Evolutionary conservation across 352 stramenopile genomes (phyloP).

Genomic region (Globisporangium cylindrosporum): DNA sequence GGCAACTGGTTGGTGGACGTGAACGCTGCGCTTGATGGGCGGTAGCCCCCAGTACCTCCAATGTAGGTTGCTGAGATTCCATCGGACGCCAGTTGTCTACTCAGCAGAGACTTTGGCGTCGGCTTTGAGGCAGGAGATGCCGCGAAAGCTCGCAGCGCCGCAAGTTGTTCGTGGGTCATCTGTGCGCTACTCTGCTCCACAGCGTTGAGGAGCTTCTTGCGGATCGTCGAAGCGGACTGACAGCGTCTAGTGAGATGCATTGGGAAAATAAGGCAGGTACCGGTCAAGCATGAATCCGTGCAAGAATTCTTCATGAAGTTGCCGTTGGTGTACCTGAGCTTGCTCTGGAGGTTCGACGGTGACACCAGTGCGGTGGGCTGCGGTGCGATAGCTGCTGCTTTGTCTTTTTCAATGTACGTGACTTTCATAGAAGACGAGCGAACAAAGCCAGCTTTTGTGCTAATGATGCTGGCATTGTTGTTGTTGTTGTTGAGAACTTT

Average conservation of each 20-base stretch:
- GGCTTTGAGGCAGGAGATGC: slow-evolving; percentile 19
- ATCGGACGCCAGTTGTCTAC: slow-evolving; percentile 7
- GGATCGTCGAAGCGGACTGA: slow-evolving; percentile 60
- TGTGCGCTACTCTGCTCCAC: slow-evolving; percentile 45
- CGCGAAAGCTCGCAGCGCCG: slow-evolving; percentile 33
- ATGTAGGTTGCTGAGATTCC: neutral
- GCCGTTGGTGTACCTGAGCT: slow-evolving; percentile 18
- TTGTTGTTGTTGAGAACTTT: neutral
- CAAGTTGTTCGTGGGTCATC: slow-evolving; percentile 35
- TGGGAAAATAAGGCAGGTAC: neutral
- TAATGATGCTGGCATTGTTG: neutral
- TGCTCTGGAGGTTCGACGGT: slow-evolving; percentile 26
- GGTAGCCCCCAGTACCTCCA: neutral
- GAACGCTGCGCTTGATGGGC: slow-evolving; percentile 12
- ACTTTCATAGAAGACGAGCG: slow-evolving; percentile 11
- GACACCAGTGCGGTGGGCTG: slow-evolving; percentile 10
- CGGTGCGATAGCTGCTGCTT: neutral
- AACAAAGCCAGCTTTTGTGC: neutral
- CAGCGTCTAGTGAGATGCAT: slow-evolving; percentile 34
- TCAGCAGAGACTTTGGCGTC: slow-evolving; percentile 21
- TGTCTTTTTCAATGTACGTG: slow-evolving; percentile 10
- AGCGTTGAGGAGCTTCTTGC: slow-evolving; percentile 60
- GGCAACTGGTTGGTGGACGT: neutral
- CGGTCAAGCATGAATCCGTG: too few species aligned
- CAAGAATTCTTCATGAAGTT: neutral